phyloP scores from a whole-genome alignment of 2,329 filamentous ascomycete genomes.

The Penicillium corylophilum region DNA sequence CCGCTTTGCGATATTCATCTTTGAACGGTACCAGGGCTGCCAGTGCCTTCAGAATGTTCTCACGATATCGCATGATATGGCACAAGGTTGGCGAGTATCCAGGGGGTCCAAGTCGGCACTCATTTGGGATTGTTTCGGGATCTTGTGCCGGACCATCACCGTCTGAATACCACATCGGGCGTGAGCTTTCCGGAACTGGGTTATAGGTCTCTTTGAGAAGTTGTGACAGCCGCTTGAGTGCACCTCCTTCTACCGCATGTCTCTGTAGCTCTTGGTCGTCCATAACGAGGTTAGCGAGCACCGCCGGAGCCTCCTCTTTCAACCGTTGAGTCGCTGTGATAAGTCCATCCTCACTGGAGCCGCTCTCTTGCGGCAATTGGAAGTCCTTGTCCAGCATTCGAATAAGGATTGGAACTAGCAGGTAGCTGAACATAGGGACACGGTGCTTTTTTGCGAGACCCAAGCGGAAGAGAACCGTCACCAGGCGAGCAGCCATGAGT shows the following conservation, averaged over 20 bases:
- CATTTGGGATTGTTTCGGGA: slow-evolving; percentile 27
- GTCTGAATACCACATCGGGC: slow-evolving; percentile 56
- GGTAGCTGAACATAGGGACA: slow-evolving; percentile 62
- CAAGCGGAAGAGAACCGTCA: slow-evolving; percentile 68
- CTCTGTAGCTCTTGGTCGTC: slow-evolving; percentile 79
- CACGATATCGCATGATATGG: slow-evolving; percentile 74
- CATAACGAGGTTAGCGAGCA: slow-evolving; percentile 75
- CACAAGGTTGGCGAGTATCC: slow-evolving; percentile 61
- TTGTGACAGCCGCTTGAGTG: slow-evolving; percentile 61
- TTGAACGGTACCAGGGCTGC: slow-evolving; percentile 79
- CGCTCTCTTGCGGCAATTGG: slow-evolving; percentile 39
- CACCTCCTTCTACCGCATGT: slow-evolving; percentile 70
- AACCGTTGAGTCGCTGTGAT: slow-evolving; percentile 52
- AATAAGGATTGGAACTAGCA: slow-evolving; percentile 70
- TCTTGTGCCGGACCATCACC: slow-evolving; percentile 22
- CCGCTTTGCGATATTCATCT: slow-evolving; percentile 77
- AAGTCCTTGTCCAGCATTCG: slow-evolving; percentile 61
- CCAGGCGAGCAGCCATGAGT: slow-evolving; percentile 66
- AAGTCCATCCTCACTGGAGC: slow-evolving; percentile 38
- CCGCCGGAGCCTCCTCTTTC: slow-evolving; percentile 68
- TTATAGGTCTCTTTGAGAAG: slow-evolving; percentile 68
- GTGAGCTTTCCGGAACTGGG: slow-evolving; percentile 49
- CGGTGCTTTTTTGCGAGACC: slow-evolving; percentile 64
- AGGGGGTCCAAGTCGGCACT: slow-evolving; percentile 57
- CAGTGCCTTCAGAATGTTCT: slow-evolving; percentile 73